A percentile compares a stretch with the other conserved stretches of the same genome.
Conservation (phyloP, 495 filamentous ascomycete genomes). For the Aspergillus nidulans region DNA sequence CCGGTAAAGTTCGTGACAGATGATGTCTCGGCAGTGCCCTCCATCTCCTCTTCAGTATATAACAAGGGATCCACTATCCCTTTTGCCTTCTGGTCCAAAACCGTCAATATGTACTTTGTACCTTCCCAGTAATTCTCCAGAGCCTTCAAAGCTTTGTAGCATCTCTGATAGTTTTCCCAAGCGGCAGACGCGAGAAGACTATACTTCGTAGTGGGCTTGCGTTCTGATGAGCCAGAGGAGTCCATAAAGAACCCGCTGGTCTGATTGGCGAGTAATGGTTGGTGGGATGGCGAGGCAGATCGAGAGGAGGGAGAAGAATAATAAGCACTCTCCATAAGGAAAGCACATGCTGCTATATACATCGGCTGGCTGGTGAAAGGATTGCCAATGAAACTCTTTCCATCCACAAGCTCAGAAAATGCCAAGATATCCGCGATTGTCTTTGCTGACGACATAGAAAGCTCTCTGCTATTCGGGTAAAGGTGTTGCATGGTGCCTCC, state of each 20-base stretch:
- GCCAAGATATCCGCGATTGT: conserved; percentile 81
- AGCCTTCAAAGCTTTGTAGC: conserved; percentile 73
- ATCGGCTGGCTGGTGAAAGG: conserved; percentile 87
- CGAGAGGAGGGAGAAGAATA: conserved; percentile 38
- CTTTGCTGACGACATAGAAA: conserved; percentile 84
- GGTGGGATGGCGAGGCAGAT: conserved; percentile 26
- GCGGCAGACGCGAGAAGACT: conserved; percentile 69
- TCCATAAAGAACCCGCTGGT: conserved; percentile 41
- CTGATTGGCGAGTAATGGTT: conserved; percentile 33
- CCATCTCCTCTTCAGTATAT: conserved; percentile 73
- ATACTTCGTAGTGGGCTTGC: conserved; percentile 59
- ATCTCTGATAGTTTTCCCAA: conserved; percentile 74
- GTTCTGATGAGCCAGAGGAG: conserved; percentile 28
- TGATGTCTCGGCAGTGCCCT: conserved; percentile 49
- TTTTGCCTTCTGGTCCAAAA: conserved; percentile 81
- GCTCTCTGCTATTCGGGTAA: conserved; percentile 69
- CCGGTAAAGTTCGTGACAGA: conserved; percentile 37
- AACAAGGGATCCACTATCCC: conserved; percentile 78
- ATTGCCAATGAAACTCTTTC: conserved; percentile 75
- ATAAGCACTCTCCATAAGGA: conserved; percentile 71
- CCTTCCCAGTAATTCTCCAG: conserved; percentile 79
- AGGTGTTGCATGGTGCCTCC: conserved; percentile 65
- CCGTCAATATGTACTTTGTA: conserved; percentile 78
- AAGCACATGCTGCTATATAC: conserved; percentile 84
- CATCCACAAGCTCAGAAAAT: conserved; percentile 74